These are phyloP conservation scores for Arthrobotrys conoides DNA, from an alignment of 2,329 filamentous ascomycete genomes.

Conservation along the genomic window DNA sequence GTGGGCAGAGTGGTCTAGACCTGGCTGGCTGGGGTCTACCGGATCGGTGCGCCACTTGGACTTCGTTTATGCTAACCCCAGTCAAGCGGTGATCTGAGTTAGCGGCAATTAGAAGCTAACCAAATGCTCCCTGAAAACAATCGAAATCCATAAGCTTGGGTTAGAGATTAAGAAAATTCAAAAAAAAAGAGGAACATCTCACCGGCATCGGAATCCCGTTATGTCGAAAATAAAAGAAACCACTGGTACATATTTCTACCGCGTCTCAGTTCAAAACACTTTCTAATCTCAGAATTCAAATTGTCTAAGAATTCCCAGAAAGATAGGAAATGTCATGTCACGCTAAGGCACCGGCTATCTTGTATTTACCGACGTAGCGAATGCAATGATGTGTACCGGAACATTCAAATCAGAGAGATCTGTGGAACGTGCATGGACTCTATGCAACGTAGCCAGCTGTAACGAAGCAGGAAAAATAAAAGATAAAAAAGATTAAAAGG, in stretches of 20 bases:
- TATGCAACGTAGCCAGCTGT: background rate
- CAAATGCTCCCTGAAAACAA: no score
- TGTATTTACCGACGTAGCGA: background rate
- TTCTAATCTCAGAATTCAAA: background rate
- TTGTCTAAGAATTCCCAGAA: background rate
- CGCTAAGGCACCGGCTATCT: background rate
- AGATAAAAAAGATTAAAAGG: no score
- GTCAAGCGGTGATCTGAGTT: conserved; percentile 7
- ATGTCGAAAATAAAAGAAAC: background rate
- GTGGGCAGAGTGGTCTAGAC: background rate
- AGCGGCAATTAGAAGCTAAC: no score
- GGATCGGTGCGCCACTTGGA: conserved; percentile 26
- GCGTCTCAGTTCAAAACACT: background rate
- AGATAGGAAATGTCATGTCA: background rate
- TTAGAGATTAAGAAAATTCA: no score
- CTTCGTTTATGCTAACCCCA: conserved; percentile 17
- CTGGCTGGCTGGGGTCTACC: background rate
- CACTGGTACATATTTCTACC: background rate
- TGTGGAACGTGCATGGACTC: conserved; percentile 40
- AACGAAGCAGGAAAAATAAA: conserved; percentile 6
- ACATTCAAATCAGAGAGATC: conserved; percentile 3
- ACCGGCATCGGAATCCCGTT: background rate
- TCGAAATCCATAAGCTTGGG: background rate
- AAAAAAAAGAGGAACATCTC: no score
- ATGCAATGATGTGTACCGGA: conserved; percentile 3